Base-by-base conservation (phyloP, 2,329 filamentous ascomycete genomes). In the Neofusicoccum ribis region DNA sequence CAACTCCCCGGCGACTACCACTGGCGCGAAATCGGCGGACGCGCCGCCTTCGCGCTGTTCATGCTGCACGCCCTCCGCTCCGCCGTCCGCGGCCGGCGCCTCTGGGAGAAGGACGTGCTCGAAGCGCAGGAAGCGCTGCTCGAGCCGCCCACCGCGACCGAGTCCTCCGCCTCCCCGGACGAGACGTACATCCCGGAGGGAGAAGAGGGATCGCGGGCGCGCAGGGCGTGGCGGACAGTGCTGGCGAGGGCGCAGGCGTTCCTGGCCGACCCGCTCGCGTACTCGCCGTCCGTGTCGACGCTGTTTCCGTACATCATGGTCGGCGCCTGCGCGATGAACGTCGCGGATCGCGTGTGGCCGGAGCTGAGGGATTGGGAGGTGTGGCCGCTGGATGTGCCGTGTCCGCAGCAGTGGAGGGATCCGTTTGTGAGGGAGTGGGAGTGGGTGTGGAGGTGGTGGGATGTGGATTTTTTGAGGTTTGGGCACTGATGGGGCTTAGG, bases 391-490 rank as follows among this genome's bases (percentile, higher is more conserved):
- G 52, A 58, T 44, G 7, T 58, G 7, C 52, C 52, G 52, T 58
- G 52, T 34, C 52, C 52, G 39, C 17, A 58, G 37, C 52, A 58
- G 52, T 58, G 52, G 52, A 15, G 52, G 52, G 52, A 58, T 58
- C 52, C 52, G 37, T 43, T 31, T 17, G 52, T 44, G 1, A 36
- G 52, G 14, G 20, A 58, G 39, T 43, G 52, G 52, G 52, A 44
- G 20, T 20, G 52, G 9, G 12, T 43, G 20, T 44, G 52, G 52
- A 23, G 15, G 52, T 58, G 37, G 52, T 58, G 52, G 52, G 15
- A 4, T 50, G 37, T 9, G 37, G 37, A 9, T 1, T 39, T 39
- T 39, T 39, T 39, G 37, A 31, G 4, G 27, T 31, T 31, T 31
- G 27, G 27, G 27, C 27, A 31, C 17, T 17, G 17, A 17, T 17